Evolutionary conservation across 371 early-diverging fungal genomes (phyloP).

Genomic region (Mortierella sp.): DNA sequence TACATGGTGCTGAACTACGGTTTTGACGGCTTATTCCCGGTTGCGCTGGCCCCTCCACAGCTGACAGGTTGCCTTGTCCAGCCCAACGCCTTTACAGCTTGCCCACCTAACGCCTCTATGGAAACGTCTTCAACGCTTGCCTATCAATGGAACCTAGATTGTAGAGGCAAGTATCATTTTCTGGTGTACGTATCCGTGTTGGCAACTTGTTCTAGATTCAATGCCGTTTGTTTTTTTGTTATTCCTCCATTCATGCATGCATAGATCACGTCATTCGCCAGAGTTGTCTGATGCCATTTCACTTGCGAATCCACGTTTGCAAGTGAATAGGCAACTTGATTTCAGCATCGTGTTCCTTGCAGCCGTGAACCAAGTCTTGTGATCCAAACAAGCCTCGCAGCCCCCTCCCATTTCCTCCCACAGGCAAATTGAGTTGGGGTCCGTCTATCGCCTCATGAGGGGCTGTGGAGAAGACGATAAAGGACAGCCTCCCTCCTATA

Average conservation of each 20-base stretch:
- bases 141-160: slow-evolving; percentile 64
- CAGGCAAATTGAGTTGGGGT: too few relatives aligned
- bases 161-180: slow-evolving; percentile 24
- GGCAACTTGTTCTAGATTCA: background rate
- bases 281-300: slow-evolving; percentile 22
- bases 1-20: slow-evolving; percentile 60
- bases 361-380: too few relatives aligned
- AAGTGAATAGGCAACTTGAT: background rate
- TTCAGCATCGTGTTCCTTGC: background rate
- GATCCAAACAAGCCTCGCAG: too few relatives aligned
- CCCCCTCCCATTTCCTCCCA: too few relatives aligned
- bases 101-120: slow-evolving; percentile 58
- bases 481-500: too few relatives aligned
- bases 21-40: slow-evolving; percentile 63
- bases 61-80: slow-evolving; percentile 61
- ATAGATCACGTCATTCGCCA: slow-evolving; percentile 42
- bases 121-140: slow-evolving; percentile 59
- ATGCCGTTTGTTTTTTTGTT: background rate
- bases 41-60: slow-evolving; percentile 55
- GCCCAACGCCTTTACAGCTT: slow-evolving; percentile 63
- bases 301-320: background rate
- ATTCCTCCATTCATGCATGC: background rate
- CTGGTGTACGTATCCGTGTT: background rate
- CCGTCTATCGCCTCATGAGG: too few relatives aligned
- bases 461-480: too few relatives aligned